phyloP scores from a whole-genome alignment of 2,329 filamentous ascomycete species.

The Apiospora sp. region DNA sequence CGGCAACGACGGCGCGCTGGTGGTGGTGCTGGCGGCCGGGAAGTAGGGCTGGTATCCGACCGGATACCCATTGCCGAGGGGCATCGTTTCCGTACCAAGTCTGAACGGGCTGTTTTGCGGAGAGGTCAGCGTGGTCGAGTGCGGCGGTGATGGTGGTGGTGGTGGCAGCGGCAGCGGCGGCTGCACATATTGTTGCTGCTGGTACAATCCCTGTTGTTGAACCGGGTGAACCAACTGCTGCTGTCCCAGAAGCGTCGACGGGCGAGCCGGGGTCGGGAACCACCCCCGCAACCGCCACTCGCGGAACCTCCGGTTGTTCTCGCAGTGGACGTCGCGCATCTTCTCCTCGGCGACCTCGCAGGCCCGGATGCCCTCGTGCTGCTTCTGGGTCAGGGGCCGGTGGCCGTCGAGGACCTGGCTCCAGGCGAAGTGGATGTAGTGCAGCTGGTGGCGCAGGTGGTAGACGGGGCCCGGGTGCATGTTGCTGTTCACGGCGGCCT shows the following conservation, averaged over 20 bases:
- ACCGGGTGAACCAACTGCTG: neutral
- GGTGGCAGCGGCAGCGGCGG: no score
- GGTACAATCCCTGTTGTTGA: no score
- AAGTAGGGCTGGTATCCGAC: no score
- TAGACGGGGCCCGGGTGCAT: neutral
- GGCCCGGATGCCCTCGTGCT: neutral
- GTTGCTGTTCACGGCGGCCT: neutral
- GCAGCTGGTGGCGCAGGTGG: neutral
- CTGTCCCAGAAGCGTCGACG: neutral
- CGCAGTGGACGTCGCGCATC: neutral
- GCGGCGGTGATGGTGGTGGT: no score
- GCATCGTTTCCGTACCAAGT: no score
- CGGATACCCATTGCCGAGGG: no score
- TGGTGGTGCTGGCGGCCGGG: no score
- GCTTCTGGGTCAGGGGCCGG: neutral
- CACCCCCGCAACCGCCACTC: neutral
- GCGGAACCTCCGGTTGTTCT: neutral
- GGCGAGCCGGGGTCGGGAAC: no score
- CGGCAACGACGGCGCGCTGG: no score
- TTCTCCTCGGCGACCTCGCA: neutral
- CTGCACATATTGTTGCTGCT: no score
- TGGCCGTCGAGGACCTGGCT: neutral
- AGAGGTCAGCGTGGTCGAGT: no score
- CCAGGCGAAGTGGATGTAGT: neutral
- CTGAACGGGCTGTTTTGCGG: no score